phyloP scores from a whole-genome alignment of 768 basidiomycete genomes.

The Auriscalpium vulgare region DNA sequence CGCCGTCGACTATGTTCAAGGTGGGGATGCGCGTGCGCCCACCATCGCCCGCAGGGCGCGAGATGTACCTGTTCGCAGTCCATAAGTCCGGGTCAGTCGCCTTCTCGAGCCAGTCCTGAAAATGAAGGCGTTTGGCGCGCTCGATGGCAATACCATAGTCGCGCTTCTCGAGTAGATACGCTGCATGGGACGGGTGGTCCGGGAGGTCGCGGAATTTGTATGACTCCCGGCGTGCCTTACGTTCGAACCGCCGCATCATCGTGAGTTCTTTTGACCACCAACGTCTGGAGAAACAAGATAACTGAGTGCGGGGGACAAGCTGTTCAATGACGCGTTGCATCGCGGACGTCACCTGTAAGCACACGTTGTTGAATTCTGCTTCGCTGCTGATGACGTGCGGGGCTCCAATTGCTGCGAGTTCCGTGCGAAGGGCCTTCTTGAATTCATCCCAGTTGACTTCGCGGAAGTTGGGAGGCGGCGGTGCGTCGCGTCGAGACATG shows the following conservation, averaged over 20 bases:
- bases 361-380: not conserved
- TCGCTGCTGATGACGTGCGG: not conserved
- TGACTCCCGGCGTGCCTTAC: not conserved
- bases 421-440: not conserved
- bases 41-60: conserved; percentile 2
- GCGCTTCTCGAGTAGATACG: not conserved
- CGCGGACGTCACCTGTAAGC: not conserved
- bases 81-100: conserved; percentile 13
- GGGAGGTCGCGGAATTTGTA: not conserved
- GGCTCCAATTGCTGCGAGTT: not conserved
- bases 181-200: not conserved
- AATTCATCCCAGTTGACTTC: not conserved
- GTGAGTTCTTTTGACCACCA: conserved; percentile 6
- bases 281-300: not conserved
- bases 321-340: not conserved
- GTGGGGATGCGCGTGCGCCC: conserved; percentile 15
- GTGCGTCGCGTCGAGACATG: not conserved
- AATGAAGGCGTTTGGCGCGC: conserved; percentile 17
- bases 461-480: not conserved
- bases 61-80: conserved; percentile 10
- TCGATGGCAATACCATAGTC: conserved; percentile 11
- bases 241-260: not conserved
- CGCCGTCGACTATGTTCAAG: not conserved
- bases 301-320: not conserved
- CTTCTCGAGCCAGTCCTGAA: conserved; percentile 18